phyloP scores from a whole-genome alignment of 164 flowering plant genomes.

The Annona cherimola region DNA sequence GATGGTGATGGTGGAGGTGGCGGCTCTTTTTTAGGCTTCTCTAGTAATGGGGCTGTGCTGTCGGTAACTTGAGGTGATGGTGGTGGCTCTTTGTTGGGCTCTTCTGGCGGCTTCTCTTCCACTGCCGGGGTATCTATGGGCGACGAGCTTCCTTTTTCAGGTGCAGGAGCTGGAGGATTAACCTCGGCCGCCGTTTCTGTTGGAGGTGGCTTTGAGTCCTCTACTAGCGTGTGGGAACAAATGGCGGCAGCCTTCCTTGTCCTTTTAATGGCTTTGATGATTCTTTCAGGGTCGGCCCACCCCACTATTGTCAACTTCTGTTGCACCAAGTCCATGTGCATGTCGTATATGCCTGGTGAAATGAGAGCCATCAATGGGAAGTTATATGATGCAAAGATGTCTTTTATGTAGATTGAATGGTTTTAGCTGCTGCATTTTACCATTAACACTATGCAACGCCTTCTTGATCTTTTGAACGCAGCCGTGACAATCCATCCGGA shows the following conservation, averaged over 20 bases:
- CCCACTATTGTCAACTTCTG: conserved; percentile 82
- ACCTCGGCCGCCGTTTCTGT: conserved; percentile 32
- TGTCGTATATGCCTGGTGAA: conserved; percentile 68
- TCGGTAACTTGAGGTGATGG: conserved; percentile 28
- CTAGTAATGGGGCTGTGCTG: conserved; percentile 22
- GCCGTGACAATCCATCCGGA: conserved; percentile 95
- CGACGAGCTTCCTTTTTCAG: conserved; percentile 25
- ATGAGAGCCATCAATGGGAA: not conserved
- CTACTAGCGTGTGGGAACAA: conserved; percentile 51
- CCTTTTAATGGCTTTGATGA: conserved; percentile 77
- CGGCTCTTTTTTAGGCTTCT: not conserved
- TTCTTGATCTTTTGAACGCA: conserved; percentile 96
- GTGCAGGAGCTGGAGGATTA: not conserved
- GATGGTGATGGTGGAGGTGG: conserved; percentile 19
- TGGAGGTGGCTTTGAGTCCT: conserved; percentile 32
- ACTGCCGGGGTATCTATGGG: conserved; percentile 36
- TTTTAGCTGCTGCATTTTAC: conserved; percentile 18
- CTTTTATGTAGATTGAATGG: not conserved
- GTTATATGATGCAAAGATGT: not conserved
- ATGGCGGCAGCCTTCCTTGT: conserved; percentile 75
- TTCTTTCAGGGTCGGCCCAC: conserved; percentile 79
- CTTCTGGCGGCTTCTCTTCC: conserved; percentile 28
- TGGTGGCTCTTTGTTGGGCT: conserved; percentile 34
- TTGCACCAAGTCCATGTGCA: conserved; percentile 57
- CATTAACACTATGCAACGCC: conserved; percentile 66